A percentile compares a stretch with the other conserved stretches of the same genome.
phyloP scores from a whole-genome alignment of 495 filamentous ascomycete species.

The Astrothelium macrocarpum region DNA sequence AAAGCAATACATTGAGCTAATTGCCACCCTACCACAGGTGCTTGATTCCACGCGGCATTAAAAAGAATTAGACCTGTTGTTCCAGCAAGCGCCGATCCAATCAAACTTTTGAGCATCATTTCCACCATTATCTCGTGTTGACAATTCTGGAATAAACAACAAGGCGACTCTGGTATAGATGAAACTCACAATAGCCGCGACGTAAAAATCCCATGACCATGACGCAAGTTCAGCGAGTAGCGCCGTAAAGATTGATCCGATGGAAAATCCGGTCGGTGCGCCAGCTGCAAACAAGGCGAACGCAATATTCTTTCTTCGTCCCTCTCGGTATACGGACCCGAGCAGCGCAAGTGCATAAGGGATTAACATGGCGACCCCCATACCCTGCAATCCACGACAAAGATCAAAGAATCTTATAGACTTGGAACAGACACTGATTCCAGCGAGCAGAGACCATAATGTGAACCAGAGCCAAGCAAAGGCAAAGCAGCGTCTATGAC shows the following conservation, averaged over 20 bases:
- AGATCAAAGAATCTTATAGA: conserved; percentile 32
- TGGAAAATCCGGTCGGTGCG: conserved; percentile 45
- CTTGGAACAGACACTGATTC: conserved; percentile 37
- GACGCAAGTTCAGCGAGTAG: conserved; percentile 46
- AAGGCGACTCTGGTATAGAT: conserved; percentile 35
- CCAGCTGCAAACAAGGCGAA: conserved; percentile 55
- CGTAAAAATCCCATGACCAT: conserved; percentile 64
- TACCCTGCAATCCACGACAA: conserved; percentile 30
- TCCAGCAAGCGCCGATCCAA: conserved; percentile 42
- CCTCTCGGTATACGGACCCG: conserved; percentile 45
- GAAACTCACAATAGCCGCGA: conserved; percentile 39
- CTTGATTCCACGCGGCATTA: conserved; percentile 47
- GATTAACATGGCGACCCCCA: conserved; percentile 29
- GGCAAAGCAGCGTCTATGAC: conserved; percentile 14
- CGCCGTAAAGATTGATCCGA: conserved; percentile 42
- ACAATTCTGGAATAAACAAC: conserved; percentile 40
- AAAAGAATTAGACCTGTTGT: conserved; percentile 48
- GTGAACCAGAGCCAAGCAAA: conserved; percentile 23
- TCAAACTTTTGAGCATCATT: conserved; percentile 20
- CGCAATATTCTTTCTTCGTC: conserved; percentile 50
- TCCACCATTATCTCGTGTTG: conserved; percentile 9
- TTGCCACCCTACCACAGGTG: conserved; percentile 47
- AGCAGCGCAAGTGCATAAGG: conserved; percentile 31
- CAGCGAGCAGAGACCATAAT: conserved; percentile 35
- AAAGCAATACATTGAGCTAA: conserved; percentile 43